Evolutionary conservation across 2,329 filamentous ascomycete genomes (phyloP).

Genomic region (Talaromyces sp.): DNA sequence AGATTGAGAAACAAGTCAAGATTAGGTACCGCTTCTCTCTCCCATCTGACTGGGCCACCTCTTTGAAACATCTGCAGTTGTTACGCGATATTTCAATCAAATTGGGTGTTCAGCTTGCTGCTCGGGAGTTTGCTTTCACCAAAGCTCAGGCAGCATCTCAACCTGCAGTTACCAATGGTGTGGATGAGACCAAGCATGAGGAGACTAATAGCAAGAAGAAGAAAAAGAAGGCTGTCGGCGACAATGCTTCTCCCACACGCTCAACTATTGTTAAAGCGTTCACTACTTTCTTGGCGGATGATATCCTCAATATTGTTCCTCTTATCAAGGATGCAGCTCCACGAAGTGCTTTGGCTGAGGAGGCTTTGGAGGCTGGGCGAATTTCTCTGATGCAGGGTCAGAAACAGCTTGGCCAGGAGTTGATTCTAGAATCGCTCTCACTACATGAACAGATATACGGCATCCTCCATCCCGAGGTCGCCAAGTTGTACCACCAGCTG

Average conservation of each 20-base stretch:
- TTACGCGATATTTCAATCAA: constrained; percentile 86
- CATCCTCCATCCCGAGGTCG: constrained; percentile 93
- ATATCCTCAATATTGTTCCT: constrained; percentile 90
- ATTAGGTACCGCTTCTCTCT: constrained; percentile 76
- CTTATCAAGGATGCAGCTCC: constrained; percentile 92
- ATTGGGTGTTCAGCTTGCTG: constrained; percentile 81
- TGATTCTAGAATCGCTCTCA: constrained; percentile 91
- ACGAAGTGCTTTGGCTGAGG: constrained; percentile 85
- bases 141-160: constrained; percentile 39
- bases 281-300: constrained; percentile 73
- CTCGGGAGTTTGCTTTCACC: constrained; percentile 71
- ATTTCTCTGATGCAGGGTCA: constrained; percentile 95
- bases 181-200: constrained; percentile 28
- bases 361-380: constrained; percentile 90
- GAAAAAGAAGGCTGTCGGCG: constrained; percentile 54
- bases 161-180: constrained; percentile 38
- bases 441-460: constrained; percentile 98
- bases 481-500: constrained; percentile 87
- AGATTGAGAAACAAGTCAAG: constrained; percentile 68
- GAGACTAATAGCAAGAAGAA: constrained; percentile 47
- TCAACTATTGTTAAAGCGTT: constrained; percentile 44
- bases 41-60: constrained; percentile 62
- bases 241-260: constrained; percentile 47
- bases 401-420: constrained; percentile 91
- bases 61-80: constrained; percentile 73